phyloP scores from a whole-genome alignment of 345 rosid species.

The Streptanthus diversifolius region DNA sequence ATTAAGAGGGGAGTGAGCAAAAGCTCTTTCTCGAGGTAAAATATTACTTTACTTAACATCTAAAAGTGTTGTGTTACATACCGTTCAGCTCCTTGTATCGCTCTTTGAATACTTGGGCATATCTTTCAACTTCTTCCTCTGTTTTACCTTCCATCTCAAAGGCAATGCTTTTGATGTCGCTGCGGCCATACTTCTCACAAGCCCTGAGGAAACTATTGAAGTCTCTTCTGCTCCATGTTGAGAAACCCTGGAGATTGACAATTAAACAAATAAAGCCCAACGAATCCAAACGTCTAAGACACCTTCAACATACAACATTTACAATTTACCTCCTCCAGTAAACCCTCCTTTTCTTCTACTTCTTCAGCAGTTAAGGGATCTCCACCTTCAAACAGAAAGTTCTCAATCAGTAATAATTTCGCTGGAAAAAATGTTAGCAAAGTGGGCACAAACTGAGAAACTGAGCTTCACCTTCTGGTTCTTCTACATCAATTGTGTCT shows the following conservation, averaged over 20 bases:
- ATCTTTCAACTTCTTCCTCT: conserved; percentile 93
- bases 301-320: neutral
- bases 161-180: conserved; percentile 80
- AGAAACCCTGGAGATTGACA: conserved; percentile 65
- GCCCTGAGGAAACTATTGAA: conserved; percentile 90
- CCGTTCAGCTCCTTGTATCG: conserved; percentile 90
- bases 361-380: conserved; percentile 97
- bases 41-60: neutral
- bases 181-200: conserved; percentile 98
- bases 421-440: neutral
- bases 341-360: conserved; percentile 86
- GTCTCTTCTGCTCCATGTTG: conserved; percentile 98
- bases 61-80: conserved; percentile 23
- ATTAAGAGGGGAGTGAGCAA: neutral
- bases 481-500: conserved; percentile 92
- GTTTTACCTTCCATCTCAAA: conserved; percentile 97
- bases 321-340: conserved; percentile 76
- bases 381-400: conserved; percentile 51
- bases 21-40: neutral
- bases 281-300: neutral
- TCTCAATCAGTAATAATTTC: conserved; percentile 25
- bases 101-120: conserved; percentile 82
- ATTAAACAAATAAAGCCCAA: conserved; percentile 10
- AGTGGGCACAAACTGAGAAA: conserved; percentile 4
- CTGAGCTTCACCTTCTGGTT: conserved; percentile 77